These are phyloP conservation scores for Trypanosomatidae sp. DNA, from an alignment of 208 protist species.

Conservation along the genomic window DNA sequence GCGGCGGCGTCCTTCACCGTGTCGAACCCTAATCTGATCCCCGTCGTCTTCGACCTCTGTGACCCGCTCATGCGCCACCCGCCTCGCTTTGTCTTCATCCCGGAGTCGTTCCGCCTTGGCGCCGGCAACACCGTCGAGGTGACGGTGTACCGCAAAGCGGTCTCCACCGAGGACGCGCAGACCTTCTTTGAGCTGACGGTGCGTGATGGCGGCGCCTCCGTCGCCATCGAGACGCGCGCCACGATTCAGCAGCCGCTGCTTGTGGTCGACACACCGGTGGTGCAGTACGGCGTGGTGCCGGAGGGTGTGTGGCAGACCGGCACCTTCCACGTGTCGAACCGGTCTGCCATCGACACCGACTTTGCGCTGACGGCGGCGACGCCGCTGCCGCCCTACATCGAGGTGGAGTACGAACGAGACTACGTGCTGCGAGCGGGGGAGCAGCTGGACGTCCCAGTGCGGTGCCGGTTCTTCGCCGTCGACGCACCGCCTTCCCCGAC, in stretches of 20 bases:
- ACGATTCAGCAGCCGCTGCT: constrained; percentile 76
- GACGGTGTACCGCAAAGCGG: constrained; percentile 87
- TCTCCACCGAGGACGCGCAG: constrained; percentile 71
- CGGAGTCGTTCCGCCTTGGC: constrained; percentile 61
- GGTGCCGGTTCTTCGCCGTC: constrained; percentile 46
- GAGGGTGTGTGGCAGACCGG: constrained; percentile 68
- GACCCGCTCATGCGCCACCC: constrained; percentile 81
- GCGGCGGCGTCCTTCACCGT: constrained; percentile 83
- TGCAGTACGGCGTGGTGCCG: constrained; percentile 75
- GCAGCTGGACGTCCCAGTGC: constrained; percentile 55
- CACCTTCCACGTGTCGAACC: constrained; percentile 69
- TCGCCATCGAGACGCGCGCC: constrained; percentile 84
- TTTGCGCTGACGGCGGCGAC: constrained; percentile 56
- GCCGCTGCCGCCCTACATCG: constrained; percentile 45
- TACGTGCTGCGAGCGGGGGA: constrained; percentile 54
- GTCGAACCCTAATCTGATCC: constrained; percentile 84
- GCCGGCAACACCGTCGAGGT: constrained; percentile 81
- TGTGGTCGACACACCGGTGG: constrained; percentile 52
- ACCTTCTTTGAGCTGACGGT: constrained; percentile 87
- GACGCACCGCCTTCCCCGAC: background rate
- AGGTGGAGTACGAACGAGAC: constrained; percentile 41
- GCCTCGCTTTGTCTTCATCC: constrained; percentile 84
- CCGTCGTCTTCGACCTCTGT: constrained; percentile 68
- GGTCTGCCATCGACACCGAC: constrained; percentile 72
- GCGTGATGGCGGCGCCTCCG: constrained; percentile 60